Evolutionary conservation across 495 filamentous ascomycete genomes (phyloP), one percentile per base, ranked within the genome.

Genomic region (Talaromyces borbonicus): DNA sequence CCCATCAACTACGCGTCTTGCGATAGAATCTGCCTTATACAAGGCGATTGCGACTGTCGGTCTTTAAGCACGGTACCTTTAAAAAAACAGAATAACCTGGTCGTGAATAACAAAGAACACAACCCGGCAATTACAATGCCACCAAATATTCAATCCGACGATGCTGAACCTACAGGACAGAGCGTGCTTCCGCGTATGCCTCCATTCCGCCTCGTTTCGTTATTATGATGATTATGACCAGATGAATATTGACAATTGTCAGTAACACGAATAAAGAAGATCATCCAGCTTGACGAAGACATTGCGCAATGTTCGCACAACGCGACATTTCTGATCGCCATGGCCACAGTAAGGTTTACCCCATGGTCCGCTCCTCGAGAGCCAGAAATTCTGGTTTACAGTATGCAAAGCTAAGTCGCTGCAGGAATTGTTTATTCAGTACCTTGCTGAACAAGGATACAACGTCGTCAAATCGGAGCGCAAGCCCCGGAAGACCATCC

Each of bases 351-450:
- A 69, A 50, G 73, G 52, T 36, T 18, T 22, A 19, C 29, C 19
- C 43, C 30, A 14, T n/a, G n/a, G n/a, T n/a, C 29, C 46, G 4
- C 8, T 39, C 27, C 8, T 24, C 44, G 18, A 8, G 2, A 14
- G 6, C 14, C n/a, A n/a, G 30, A n/a, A 14, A 25, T 16, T 14
- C 8, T 22, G 12, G 16, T 4, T 31, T n/a, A 27, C 23, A n/a
- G 55, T 64, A 35, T 53, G 42, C 29, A 12, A 40, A n/a, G n/a
- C n/a, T n/a, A n/a, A n/a, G n/a, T 43, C 23, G 5, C 33, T 24
- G 18, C 48, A 93, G 84, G 92, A 97, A 64, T 81, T 95, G 80
- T 98, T 98, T 73, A 84, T 98, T 51, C 87, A 94, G 58, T 82
- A 96, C 59, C 75, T 98, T 26, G 81, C 87, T 20, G 77, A 81